These are phyloP conservation scores for Herpetomonas samuelpessoai DNA, from an alignment of 208 protist species.

Conservation along the genomic window DNA sequence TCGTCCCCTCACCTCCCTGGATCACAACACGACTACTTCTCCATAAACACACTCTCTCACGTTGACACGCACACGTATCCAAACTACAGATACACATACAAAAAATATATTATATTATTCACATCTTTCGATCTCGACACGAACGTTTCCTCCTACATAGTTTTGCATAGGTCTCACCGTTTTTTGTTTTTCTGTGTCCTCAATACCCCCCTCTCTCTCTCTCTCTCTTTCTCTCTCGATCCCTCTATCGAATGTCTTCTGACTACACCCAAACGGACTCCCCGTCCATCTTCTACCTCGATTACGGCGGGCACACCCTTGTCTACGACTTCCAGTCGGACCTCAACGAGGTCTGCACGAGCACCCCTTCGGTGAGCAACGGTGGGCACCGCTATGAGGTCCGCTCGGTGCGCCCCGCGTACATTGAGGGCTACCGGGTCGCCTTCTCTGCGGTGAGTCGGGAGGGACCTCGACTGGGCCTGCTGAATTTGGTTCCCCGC, in stretches of 20 bases:
- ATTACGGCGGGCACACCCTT: constrained; percentile 28
- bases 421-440: constrained; percentile 22
- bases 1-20: no score
- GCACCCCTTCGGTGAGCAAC: background rate
- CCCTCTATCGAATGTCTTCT: no score
- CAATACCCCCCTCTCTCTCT: no score
- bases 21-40: no score
- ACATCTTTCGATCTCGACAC: no score
- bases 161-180: no score
- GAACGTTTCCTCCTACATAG: no score
- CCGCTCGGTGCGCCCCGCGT: constrained; percentile 3
- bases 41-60: no score
- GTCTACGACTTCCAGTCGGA: constrained; percentile 4
- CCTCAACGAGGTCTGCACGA: background rate
- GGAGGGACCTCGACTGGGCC: constrained; percentile 27
- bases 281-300: constrained; percentile 30
- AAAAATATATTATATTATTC: no score
- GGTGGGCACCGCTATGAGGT: background rate
- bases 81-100: no score
- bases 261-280: constrained; percentile 1
- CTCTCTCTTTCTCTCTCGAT: no score
- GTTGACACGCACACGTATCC: no score
- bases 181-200: background rate
- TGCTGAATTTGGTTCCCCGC: constrained; percentile 26
- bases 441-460: constrained; percentile 32